These are phyloP conservation scores for Plasmopara muralis DNA, from an alignment of 352 stramenopile species.

Conservation along the genomic window DNA sequence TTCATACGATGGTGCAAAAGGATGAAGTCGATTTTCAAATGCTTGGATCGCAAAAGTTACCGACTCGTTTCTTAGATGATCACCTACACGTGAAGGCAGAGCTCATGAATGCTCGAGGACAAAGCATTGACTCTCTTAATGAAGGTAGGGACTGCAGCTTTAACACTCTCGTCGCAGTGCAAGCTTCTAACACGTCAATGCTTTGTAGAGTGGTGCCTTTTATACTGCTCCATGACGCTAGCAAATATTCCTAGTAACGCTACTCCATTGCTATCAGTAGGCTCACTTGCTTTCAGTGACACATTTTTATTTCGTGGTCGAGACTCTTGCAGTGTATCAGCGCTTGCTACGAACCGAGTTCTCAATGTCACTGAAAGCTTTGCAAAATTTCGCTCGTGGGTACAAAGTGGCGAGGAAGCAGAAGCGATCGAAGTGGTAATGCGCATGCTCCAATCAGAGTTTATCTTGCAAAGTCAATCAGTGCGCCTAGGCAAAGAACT, in stretches of 20 bases:
- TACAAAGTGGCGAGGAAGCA: slow-evolving; percentile 39
- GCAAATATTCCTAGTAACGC: slow-evolving; percentile 27
- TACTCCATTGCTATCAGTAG: slow-evolving; percentile 20
- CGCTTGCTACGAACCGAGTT: not conserved
- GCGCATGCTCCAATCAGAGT: slow-evolving; percentile 46
- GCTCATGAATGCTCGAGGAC: slow-evolving; percentile 41
- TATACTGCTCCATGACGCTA: slow-evolving; percentile 48
- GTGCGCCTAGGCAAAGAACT: slow-evolving; percentile 32
- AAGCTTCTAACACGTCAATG: not conserved
- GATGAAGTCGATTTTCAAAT: slow-evolving; percentile 14
- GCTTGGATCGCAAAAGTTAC: slow-evolving; percentile 13
- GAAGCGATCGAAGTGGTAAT: slow-evolving; percentile 35
- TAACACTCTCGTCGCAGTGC: not conserved
- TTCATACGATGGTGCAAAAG: slow-evolving; percentile 17
- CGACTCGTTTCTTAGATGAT: slow-evolving; percentile 31
- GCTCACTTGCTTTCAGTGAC: slow-evolving; percentile 51
- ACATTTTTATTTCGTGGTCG: slow-evolving; percentile 34
- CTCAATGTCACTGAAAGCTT: slow-evolving; percentile 55
- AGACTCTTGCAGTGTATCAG: not conserved
- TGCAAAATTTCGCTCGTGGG: slow-evolving; percentile 58
- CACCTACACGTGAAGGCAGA: slow-evolving; percentile 32
- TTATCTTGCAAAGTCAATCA: slow-evolving; percentile 50
- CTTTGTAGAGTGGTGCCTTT: slow-evolving; percentile 41
- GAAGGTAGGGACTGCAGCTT: slow-evolving; percentile 12
- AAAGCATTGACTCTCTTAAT: slow-evolving; percentile 7